phyloP scores from a whole-genome alignment of 176 grass and related monocot species.

The sorghum (Sorghum bicolor) region Sorghum_bicolor_NCBIv3 NC_012870.2:71744501-71745000 shows the following conservation, averaged over 20 bases:
- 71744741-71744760: conserved; percentile 79
- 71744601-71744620: conserved; percentile 75
- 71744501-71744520: conserved; percentile 87
- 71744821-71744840: conserved; percentile 85
- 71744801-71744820: conserved; percentile 89
- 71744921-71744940: conserved; percentile 85
- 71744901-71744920: conserved; percentile 98
- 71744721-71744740: conserved; percentile 61
- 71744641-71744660: conserved; percentile 77
- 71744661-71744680: conserved; percentile 90
- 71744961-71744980: conserved; percentile 69
- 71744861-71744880: conserved; percentile 94
- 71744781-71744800: conserved; percentile 99
- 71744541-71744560: conserved; percentile 65
- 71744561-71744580: conserved; percentile 78
- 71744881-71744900: conserved; percentile 99
- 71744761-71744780: conserved; percentile 92
- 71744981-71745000: conserved; percentile 74
- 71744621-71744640: conserved; percentile 92
- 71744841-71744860: conserved; percentile 66
- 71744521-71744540: conserved; percentile 86
- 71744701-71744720: conserved; percentile 58
- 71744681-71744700: conserved; percentile 83
- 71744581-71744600: conserved; percentile 97
- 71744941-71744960: conserved; percentile 73